These are phyloP conservation scores for Eimeria tenella DNA, from an alignment of 169 alveolate genomes.

Conservation along the genomic window DNA sequence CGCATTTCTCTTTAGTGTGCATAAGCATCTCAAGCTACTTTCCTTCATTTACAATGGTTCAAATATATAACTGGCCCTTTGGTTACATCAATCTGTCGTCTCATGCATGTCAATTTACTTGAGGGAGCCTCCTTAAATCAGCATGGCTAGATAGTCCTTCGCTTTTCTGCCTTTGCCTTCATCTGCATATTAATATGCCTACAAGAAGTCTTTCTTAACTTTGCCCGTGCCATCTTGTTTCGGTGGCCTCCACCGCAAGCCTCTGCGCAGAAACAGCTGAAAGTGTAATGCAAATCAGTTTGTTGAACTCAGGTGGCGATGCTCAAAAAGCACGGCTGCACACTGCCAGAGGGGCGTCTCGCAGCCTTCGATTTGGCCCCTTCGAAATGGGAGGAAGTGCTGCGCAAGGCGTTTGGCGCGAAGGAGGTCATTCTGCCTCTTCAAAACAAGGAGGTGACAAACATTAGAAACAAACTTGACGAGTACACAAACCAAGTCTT, in stretches of 20 bases:
- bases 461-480: constrained; percentile 89
- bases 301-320: constrained; percentile 63
- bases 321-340: constrained; percentile 69
- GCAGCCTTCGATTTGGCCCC: constrained; percentile 91
- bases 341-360: constrained; percentile 89
- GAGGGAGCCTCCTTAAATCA: too few relatives aligned
- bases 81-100: too few relatives aligned
- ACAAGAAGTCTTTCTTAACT: neutral
- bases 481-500: constrained; percentile 88
- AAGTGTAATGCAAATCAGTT: neutral
- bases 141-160: too few relatives aligned
- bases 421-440: constrained; percentile 91
- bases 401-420: constrained; percentile 91
- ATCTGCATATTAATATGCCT: neutral
- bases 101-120: too few relatives aligned
- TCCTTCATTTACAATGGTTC: too few relatives aligned
- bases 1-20: too few relatives aligned
- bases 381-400: constrained; percentile 91
- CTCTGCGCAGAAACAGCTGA: neutral
- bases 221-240: neutral
- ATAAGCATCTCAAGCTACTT: too few relatives aligned
- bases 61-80: too few relatives aligned
- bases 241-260: too few relatives aligned
- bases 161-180: too few relatives aligned
- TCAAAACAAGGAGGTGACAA: constrained; percentile 89